Evolutionary conservation across 495 filamentous ascomycete species (phyloP).

Genomic region (Copromyces sp.): DNA sequence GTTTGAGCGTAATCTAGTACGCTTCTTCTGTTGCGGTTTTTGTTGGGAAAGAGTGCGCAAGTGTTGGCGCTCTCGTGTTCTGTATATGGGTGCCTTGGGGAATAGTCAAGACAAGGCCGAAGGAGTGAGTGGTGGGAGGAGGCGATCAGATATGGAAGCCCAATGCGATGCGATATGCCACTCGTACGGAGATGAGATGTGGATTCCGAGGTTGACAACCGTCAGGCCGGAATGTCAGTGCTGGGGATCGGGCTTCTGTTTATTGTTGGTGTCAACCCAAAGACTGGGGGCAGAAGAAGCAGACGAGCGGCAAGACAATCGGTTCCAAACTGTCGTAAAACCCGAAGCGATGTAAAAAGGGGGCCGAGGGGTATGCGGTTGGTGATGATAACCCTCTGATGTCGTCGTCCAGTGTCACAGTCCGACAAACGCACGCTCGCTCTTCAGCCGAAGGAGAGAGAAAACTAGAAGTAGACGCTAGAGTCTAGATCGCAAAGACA

Average conservation of each 20-base stretch:
- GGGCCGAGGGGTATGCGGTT: neutral
- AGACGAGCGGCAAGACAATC: neutral
- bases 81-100: neutral
- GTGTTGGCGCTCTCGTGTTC: neutral
- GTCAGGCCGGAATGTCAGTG: neutral
- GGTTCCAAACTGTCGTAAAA: neutral
- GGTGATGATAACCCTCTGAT: neutral
- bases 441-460: neutral
- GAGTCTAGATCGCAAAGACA: neutral
- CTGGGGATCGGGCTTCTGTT: neutral
- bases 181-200: neutral
- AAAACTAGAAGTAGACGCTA: neutral
- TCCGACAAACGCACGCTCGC: neutral
- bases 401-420: neutral
- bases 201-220: neutral
- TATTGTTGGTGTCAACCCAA: neutral
- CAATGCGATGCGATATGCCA: neutral
- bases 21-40: neutral
- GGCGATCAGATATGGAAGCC: neutral
- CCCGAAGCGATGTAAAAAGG: neutral
- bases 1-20: slow-evolving; percentile 1
- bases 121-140: neutral
- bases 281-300: neutral
- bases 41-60: neutral
- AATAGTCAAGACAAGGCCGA: neutral